Evolutionary conservation across 805 yeast species (phyloP), one percentile per base, ranked within the genome.

Genomic region (Candida stauntonica): DNA sequence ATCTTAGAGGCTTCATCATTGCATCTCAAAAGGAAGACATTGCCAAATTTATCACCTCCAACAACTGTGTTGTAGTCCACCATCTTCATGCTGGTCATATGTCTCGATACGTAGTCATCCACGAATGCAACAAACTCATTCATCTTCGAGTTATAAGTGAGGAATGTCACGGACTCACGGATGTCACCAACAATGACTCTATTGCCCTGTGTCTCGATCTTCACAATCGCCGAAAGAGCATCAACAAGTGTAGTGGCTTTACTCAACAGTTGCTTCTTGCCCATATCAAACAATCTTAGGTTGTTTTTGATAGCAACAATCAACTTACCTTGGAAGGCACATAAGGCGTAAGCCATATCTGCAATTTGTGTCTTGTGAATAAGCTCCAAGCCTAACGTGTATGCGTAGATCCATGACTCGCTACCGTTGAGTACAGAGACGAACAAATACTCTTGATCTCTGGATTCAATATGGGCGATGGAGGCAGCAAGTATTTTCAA

Each of bases 41-140:
- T 86, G 1, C 98, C 97, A 61, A 84, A 87, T 53, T 79, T 81
- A 57, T 93, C 98, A 12, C 96, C 96, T 1, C 86, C 86, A 29
- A 83, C 64, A 1, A 84, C 75, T 0, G 96, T 87, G 39, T 77
- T 78, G 45, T 77, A 73, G 56, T 93, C 98, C 5, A 93, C 61
- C 46, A 76, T 62, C 3, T 68, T 54, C 30, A 82, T 49, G 3
- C 78, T 50, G 0, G 94, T 81, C 4, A 82, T 69, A 52, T 82
- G 84, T 23, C 96, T 65, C 24, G 79, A 68, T 27, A 81, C 61
- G 1, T 70, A 58, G 60, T 93, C 98, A 52, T 79, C 88, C 1
- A 78, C 79, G 41, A 89, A 64, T 2, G 82, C 74, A 7, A 76
- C 53, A 50, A 91, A 84, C 16, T 54, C 61, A 46, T 75, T 74